These are phyloP conservation scores for Cardiospermum halicacabum DNA, from an alignment of 345 rosid genomes.

Conservation along the genomic window DNA sequence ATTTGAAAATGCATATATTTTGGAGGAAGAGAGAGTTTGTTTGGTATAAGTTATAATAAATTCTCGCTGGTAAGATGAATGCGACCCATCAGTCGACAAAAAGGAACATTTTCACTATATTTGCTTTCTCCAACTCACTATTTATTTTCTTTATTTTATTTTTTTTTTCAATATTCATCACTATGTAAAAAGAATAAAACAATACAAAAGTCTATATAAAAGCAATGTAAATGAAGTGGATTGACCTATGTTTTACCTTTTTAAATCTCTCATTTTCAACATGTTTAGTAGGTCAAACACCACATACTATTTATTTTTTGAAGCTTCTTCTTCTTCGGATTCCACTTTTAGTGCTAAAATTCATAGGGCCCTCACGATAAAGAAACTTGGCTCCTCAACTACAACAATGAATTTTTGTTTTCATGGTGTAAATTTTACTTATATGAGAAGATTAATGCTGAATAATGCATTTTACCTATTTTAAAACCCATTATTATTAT, in stretches of 20 bases:
- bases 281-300: conserved; percentile 30
- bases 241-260: conserved; percentile 32
- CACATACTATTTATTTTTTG: conserved; percentile 11
- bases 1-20: too few species aligned
- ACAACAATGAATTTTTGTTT: too few species aligned
- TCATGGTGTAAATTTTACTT: too few species aligned
- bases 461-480: too few species aligned
- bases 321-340: conserved; percentile 34
- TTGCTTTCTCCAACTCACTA: neutral
- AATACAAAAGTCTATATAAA: neutral
- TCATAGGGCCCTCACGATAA: conserved; percentile 29
- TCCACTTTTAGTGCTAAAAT: conserved; percentile 30
- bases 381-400: conserved; percentile 20
- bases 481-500: too few species aligned
- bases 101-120: conserved; percentile 23
- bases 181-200: neutral
- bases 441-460: too few species aligned
- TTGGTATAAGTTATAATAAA: too few species aligned
- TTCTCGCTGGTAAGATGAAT: conserved; percentile 35
- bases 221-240: conserved; percentile 16
- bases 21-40: conserved; percentile 32
- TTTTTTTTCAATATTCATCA: neutral
- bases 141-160: neutral
- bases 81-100: conserved; percentile 55
- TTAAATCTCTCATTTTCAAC: conserved; percentile 15